Evolutionary conservation across 2,329 filamentous ascomycete species (phyloP).

Genomic region (Hypoxylon sp.): DNA sequence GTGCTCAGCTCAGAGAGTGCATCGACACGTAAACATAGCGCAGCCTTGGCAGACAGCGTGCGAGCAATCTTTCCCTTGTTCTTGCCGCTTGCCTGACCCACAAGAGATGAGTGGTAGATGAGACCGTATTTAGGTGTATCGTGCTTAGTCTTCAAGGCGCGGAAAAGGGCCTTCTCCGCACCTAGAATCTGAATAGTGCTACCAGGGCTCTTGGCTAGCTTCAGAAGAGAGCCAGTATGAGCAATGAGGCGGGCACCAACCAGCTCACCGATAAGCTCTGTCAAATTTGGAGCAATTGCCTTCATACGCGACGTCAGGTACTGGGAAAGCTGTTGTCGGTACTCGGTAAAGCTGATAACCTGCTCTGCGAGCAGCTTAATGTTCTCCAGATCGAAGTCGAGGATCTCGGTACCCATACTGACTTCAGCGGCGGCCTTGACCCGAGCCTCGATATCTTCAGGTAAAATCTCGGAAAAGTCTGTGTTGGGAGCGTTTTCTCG

Average conservation of each 20-base stretch:
- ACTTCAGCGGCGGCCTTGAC: conserved; percentile 96
- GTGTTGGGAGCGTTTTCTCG: conserved; percentile 82
- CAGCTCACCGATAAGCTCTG: conserved; percentile 90
- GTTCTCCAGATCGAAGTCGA: conserved; percentile 90
- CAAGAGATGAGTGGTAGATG: conserved; percentile 91
- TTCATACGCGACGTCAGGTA: conserved; percentile 96
- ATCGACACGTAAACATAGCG: conserved; percentile 93
- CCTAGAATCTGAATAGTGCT: conserved; percentile 98
- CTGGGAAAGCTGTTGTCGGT: conserved; percentile 86
- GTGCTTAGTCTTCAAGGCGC: conserved; percentile 98
- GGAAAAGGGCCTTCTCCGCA: conserved; percentile 98
- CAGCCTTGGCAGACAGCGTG: conserved; percentile 94
- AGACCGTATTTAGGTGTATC: conserved; percentile 99
- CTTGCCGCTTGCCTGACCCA: conserved; percentile 96
- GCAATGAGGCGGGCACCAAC: conserved; percentile 96
- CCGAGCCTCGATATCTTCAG: conserved; percentile 92
- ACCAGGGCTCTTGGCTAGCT: conserved; percentile 93
- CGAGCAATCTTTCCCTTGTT: conserved; percentile 99
- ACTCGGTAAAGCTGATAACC: conserved; percentile 92
- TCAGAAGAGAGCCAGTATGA: conserved; percentile 94
- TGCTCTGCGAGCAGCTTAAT: conserved; percentile 93
- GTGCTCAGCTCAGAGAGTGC: conserved; percentile 84
- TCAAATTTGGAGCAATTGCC: conserved; percentile 96
- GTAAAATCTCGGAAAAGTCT: conserved; percentile 90
- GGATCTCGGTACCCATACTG: conserved; percentile 98